phyloP scores from a whole-genome alignment of 148 eudicot species.

The Chenopodium suecicum region DNA sequence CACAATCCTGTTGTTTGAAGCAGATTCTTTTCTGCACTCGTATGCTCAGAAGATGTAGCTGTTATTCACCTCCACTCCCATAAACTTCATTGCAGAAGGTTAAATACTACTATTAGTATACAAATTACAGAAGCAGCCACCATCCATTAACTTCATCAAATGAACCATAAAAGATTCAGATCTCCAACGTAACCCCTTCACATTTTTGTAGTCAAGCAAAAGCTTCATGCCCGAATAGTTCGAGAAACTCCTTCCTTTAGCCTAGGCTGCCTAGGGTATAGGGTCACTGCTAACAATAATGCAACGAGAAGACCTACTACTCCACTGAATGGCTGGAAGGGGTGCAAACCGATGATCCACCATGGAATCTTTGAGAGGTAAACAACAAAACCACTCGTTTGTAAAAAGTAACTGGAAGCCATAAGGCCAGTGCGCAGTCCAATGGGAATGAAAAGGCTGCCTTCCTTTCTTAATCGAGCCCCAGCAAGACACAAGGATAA shows the following conservation, averaged over 20 bases:
- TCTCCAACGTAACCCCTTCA: not conserved
- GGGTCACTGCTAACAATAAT: slow-evolving; percentile 50
- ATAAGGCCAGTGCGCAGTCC: slow-evolving; percentile 85
- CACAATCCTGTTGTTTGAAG: not conserved
- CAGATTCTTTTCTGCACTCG: not conserved
- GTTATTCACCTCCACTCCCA: slow-evolving; percentile 6
- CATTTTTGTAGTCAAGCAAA: not conserved
- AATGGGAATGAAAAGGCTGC: slow-evolving; percentile 73
- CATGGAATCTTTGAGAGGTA: slow-evolving; percentile 45
- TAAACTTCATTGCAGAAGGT: not conserved
- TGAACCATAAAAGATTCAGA: not conserved
- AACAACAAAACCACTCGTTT: slow-evolving; percentile 60
- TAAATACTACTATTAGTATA: not conserved
- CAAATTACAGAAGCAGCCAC: not conserved
- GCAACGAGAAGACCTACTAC: slow-evolving; percentile 60
- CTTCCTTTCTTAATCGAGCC: slow-evolving; percentile 62
- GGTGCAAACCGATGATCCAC: slow-evolving; percentile 70
- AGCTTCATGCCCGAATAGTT: slow-evolving; percentile 35
- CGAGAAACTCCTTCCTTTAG: slow-evolving; percentile 25
- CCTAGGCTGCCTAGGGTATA: slow-evolving; percentile 59
- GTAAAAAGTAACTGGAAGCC: slow-evolving; percentile 58
- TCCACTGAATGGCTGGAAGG: slow-evolving; percentile 77
- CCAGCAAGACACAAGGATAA: slow-evolving; percentile 70
- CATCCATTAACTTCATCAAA: not conserved
- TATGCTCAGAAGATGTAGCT: not conserved